Conservation (phyloP, 2,329 filamentous ascomycete species). For the Juglanconis oblonga region DNA sequence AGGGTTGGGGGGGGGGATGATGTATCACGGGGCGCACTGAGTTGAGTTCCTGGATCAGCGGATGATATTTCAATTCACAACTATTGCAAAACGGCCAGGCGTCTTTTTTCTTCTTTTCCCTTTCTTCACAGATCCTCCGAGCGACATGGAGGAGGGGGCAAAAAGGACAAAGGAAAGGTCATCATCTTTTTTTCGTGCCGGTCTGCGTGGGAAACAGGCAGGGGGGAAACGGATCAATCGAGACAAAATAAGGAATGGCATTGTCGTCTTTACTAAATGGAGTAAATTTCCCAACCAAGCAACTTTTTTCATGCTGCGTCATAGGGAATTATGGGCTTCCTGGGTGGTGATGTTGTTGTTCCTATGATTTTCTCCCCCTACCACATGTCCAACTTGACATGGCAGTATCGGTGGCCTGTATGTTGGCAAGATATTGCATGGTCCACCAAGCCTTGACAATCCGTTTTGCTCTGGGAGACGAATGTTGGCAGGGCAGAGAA, state of each 20-base stretch:
- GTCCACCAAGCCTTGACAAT: no score
- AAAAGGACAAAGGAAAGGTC: not conserved
- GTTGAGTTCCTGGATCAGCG: slow-evolving; percentile 2
- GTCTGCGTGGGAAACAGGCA: not conserved
- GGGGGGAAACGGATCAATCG: not conserved
- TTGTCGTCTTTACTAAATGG: not conserved
- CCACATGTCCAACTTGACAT: no score
- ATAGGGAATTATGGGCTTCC: no score
- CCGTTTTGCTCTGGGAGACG: no score
- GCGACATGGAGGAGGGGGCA: not conserved
- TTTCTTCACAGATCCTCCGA: not conserved
- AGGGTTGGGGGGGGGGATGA: not conserved
- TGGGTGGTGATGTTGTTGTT: no score
- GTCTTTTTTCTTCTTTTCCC: not conserved
- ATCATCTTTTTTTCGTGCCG: not conserved
- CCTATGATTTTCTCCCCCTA: no score
- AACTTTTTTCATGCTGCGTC: not conserved
- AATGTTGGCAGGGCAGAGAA: no score
- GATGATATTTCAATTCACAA: not conserved
- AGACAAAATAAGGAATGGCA: slow-evolving; percentile 12
- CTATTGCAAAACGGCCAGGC: slow-evolving; percentile 3
- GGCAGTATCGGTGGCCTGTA: no score
- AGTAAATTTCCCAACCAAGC: not conserved
- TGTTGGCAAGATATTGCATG: no score
- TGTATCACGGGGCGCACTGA: not conserved